Base-by-base conservation (phyloP, 257 asterid species). In the Thymus quinquecostatus region DNA sequence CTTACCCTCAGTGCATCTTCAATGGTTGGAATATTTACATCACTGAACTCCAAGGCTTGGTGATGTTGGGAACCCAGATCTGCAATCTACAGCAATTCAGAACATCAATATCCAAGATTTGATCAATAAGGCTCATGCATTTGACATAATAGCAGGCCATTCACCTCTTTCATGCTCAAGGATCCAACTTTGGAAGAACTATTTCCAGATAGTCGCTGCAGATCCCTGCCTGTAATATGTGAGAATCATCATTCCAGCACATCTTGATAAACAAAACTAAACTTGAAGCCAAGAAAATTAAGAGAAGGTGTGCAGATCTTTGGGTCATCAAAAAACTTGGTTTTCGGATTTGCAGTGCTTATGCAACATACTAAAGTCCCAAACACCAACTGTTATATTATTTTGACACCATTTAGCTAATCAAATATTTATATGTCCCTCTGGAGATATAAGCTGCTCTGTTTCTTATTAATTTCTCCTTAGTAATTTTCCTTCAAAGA, bases 201-300 rank as follows among this genome's bases (percentile, higher is more conserved):
- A 78, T 89, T 89, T 67, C 97, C 97, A 82, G 94, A 81, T 71
- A 94, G 70, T 71, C 68, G 87, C 88, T 94, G 99, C 89, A 94
- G 88, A 55, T 94, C 98, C 97, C 98, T 91, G 96, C 84, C 96
- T 91, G 93, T 63, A 82, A 78, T 82, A 84, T 76, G 95, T 89
- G 86, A 89, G 86, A 88, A 89, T 89, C 97, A 94, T 87, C 80
- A 83, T 64, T 82, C 86, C 83, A 74, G 79, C 73, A 83, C 77
- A 68, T 68, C 56, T 63, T 71, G n/a, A 66, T 27, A 40, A 61
- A 76, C 69, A 80, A 28, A 70, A 59, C 56, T 51, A 73, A 76
- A 66, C 64, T 41, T 38, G 72, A 73, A 77, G 66, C 71, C 63
- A 65, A 59, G 43, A 36, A 63, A 67, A 63, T 40, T 11, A 67